Evolutionary conservation across 1,284 basidiomycete species (phyloP).

Genomic region (Cutaneotrichosporon mucoides): DNA sequence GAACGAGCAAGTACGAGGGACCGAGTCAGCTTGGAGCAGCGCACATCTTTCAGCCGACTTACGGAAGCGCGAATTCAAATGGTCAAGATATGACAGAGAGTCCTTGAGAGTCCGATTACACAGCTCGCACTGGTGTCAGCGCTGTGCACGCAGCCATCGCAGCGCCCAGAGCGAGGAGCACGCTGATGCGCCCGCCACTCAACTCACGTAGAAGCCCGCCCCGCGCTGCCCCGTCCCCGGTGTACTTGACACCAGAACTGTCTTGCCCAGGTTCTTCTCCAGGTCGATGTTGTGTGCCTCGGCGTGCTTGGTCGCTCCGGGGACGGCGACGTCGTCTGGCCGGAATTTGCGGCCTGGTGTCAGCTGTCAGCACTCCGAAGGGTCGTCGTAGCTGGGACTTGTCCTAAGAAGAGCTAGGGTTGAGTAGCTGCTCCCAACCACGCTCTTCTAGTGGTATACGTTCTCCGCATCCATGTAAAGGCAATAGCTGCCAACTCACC

Average conservation of each 20-base stretch:
- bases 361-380: not conserved
- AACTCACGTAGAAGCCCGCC: conserved; percentile 70
- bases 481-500: conserved; percentile 57
- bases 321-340: conserved; percentile 67
- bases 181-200: too few relatives aligned
- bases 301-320: conserved; percentile 76
- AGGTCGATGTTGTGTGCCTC: conserved; percentile 76
- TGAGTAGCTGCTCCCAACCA: too few relatives aligned
- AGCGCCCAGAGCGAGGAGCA: too few relatives aligned
- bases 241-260: conserved; percentile 70
- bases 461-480: too few relatives aligned
- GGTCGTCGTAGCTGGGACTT: too few relatives aligned
- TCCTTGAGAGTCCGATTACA: conserved; percentile 92
- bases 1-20: not conserved
- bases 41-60: conserved; percentile 50
- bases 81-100: conserved; percentile 86
- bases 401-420: too few relatives aligned
- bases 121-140: conserved; percentile 61
- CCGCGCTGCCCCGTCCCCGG: conserved; percentile 76
- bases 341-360: conserved; percentile 72
- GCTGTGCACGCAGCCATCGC: not conserved
- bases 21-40: conserved; percentile 45
- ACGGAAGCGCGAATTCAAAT: conserved; percentile 84
- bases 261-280: conserved; percentile 87
- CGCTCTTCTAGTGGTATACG: too few relatives aligned